These are phyloP conservation scores for Aspergillus bombycis DNA, from an alignment of 2,329 filamentous ascomycete genomes.

Conservation along the genomic window DNA sequence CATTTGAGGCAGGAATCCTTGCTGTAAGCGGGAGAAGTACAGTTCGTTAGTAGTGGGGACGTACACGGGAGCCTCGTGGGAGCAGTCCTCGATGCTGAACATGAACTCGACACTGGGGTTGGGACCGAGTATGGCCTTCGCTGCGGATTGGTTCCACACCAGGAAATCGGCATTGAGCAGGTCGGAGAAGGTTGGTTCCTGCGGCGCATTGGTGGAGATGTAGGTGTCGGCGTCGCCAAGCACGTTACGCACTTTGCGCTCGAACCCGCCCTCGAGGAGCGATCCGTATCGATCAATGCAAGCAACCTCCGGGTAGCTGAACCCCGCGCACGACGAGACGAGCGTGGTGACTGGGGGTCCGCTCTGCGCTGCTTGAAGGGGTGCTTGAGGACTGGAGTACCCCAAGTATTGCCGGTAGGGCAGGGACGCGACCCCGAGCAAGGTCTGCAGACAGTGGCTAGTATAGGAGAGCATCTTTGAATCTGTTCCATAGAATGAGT, in stretches of 20 bases:
- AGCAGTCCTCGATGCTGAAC: background rate
- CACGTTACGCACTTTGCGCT: background rate
- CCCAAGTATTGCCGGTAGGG: background rate
- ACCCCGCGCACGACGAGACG: background rate
- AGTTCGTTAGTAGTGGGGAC: background rate
- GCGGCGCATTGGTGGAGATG: background rate
- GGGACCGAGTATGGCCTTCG: background rate
- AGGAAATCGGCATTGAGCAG: background rate
- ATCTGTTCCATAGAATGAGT: background rate
- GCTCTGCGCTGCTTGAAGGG: background rate
- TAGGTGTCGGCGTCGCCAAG: background rate
- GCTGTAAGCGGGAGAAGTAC: background rate
- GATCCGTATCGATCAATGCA: background rate
- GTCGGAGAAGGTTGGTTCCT: background rate
- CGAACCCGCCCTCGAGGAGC: background rate
- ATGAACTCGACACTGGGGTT: background rate
- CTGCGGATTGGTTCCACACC: background rate
- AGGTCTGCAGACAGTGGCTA: background rate
- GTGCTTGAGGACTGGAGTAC: background rate
- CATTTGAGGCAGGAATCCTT: background rate
- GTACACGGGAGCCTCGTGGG: background rate
- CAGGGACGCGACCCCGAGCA: background rate
- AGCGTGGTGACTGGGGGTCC: background rate
- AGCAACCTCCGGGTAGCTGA: background rate
- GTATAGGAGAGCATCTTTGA: background rate